A percentile compares a stretch with the other conserved stretches of the same genome.
These are phyloP conservation scores for Candolleomyces aberdarensis DNA, from an alignment of 768 basidiomycete genomes.

Conservation along the genomic window DNA sequence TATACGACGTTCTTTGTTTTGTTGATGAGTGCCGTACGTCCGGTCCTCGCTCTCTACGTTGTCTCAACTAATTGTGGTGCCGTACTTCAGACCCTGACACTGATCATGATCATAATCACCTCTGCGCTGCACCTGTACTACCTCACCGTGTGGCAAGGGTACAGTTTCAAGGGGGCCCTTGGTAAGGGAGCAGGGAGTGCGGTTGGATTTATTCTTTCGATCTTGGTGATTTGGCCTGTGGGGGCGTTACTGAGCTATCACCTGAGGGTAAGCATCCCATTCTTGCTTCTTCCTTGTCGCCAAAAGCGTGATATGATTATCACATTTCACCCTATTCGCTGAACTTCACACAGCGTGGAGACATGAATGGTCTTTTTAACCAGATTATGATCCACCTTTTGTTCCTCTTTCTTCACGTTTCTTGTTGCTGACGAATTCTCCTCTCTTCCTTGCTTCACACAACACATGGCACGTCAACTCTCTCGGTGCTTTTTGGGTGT, in stretches of 20 bases:
- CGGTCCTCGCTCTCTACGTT: neutral
- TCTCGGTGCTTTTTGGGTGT: neutral
- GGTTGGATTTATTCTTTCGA: conserved; percentile 70
- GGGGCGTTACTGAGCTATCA: conserved; percentile 79
- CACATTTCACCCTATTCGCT: too few species aligned
- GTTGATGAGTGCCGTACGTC: conserved; percentile 68
- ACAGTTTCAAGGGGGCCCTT: conserved; percentile 45
- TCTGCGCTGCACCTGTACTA: conserved; percentile 79
- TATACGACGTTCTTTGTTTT: conserved; percentile 92
- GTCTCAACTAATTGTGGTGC: neutral
- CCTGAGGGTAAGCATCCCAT: conserved; percentile 59
- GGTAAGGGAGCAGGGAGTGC: conserved; percentile 71
- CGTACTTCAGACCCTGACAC: conserved; percentile 56
- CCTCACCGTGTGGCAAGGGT: conserved; percentile 48
- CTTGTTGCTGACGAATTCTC: too few species aligned
- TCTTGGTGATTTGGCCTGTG: conserved; percentile 81
- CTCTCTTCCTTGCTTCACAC: too few species aligned
- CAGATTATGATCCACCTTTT: too few species aligned
- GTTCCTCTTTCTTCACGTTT: too few species aligned
- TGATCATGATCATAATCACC: conserved; percentile 76
- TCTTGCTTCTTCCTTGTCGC: conserved; percentile 1
- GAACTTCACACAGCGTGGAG: too few species aligned
- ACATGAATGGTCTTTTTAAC: too few species aligned
- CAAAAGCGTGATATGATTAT: neutral
- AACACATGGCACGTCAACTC: too few species aligned